phyloP scores from a whole-genome alignment of 2,329 filamentous ascomycete species.

The Lasiodiplodia hormozganensis region DNA sequence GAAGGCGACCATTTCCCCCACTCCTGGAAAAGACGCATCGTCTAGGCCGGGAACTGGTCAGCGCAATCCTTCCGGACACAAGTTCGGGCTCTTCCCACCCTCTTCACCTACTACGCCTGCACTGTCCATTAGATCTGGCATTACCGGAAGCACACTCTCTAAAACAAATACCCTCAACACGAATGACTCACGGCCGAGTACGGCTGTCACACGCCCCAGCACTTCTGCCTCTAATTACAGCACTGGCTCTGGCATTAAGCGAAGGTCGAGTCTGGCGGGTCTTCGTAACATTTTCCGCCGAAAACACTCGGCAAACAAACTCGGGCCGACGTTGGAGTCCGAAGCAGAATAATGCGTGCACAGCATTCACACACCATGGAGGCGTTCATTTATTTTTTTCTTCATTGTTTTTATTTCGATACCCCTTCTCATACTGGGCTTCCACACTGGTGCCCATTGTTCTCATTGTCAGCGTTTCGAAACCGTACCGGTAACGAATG shows the following conservation, averaged over 20 bases:
- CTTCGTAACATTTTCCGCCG: slow-evolving; percentile 25
- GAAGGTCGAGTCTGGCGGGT: slow-evolving; percentile 17
- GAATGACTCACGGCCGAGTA: slow-evolving; percentile 22
- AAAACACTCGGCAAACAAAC: slow-evolving; percentile 24
- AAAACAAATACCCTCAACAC: slow-evolving; percentile 26
- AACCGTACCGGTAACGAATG: slow-evolving; percentile 25
- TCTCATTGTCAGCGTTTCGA: slow-evolving; percentile 15
- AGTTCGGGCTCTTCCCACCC: slow-evolving; percentile 27
- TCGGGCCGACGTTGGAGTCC: slow-evolving; percentile 27
- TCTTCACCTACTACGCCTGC: slow-evolving; percentile 15
- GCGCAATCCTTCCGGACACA: slow-evolving; percentile 4
- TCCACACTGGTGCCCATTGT: background rate
- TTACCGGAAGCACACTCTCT: slow-evolving; percentile 21
- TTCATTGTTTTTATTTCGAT: slow-evolving; percentile 26
- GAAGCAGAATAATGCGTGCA: slow-evolving; percentile 18
- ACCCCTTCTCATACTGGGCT: slow-evolving; percentile 23
- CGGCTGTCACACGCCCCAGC: slow-evolving; percentile 21
- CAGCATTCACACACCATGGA: background rate
- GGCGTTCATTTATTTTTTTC: background rate
- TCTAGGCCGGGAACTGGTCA: slow-evolving; percentile 19
- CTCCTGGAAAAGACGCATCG: background rate
- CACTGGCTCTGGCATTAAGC: slow-evolving; percentile 4
- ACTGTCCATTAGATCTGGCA: slow-evolving; percentile 25
- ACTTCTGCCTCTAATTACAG: slow-evolving; percentile 27
- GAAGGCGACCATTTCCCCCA: slow-evolving; percentile 1